These are phyloP conservation scores for Rhizopogon vulgaris DNA, from an alignment of 768 basidiomycete genomes.

Conservation along the genomic window DNA sequence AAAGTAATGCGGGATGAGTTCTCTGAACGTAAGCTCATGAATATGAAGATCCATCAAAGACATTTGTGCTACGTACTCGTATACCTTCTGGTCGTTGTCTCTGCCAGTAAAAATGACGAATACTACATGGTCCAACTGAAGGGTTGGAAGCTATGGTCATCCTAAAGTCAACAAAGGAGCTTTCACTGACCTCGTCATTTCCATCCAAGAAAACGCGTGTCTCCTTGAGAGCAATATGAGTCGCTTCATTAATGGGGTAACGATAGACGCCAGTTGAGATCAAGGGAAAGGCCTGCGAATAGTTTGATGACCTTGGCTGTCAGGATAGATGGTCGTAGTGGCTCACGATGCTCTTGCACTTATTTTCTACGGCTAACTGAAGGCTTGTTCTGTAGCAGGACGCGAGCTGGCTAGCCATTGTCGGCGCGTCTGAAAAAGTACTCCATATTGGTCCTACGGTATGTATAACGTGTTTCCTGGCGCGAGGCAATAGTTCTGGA, in stretches of 20 bases:
- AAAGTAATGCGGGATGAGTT: slow-evolving; percentile 61
- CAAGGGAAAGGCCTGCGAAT: slow-evolving; percentile 65
- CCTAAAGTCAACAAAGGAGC: neutral
- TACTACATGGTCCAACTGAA: slow-evolving; percentile 61
- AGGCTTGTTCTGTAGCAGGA: slow-evolving; percentile 68
- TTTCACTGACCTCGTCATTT: slow-evolving; percentile 34
- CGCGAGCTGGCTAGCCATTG: slow-evolving; percentile 46
- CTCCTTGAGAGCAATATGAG: slow-evolving; percentile 58
- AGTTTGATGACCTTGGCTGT: neutral
- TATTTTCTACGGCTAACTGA: slow-evolving; percentile 52
- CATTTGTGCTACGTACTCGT: slow-evolving; percentile 43
- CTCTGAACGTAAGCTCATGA: slow-evolving; percentile 15
- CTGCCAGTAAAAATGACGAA: slow-evolving; percentile 61
- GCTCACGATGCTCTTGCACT: slow-evolving; percentile 57
- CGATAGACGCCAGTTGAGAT: slow-evolving; percentile 78
- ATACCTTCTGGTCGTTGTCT: slow-evolving; percentile 54
- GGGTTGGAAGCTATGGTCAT: neutral
- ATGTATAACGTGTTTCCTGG: slow-evolving; percentile 69
- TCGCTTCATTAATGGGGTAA: slow-evolving; percentile 71
- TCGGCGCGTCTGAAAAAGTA: slow-evolving; percentile 30
- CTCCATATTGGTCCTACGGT: slow-evolving; percentile 73
- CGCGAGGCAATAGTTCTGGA: neutral
- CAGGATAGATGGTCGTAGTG: neutral
- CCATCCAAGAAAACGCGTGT: slow-evolving; percentile 54
- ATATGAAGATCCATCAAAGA: neutral